Base-by-base conservation (phyloP, 495 filamentous ascomycete species). In the Annulohypoxylon maeteangense region DNA sequence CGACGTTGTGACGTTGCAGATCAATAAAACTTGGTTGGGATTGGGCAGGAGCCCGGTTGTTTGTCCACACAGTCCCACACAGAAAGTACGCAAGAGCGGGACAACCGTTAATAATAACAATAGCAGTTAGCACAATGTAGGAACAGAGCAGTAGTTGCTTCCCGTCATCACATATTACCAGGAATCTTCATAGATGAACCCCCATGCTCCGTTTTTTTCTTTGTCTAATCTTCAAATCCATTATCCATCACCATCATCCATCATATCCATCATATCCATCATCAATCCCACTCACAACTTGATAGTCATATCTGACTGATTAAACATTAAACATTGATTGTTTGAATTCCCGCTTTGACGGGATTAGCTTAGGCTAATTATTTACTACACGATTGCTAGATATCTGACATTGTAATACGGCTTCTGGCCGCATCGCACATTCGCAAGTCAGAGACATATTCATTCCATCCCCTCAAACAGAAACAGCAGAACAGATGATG, bases 401-500 rank as follows among this genome's bases (percentile, higher is more conserved):
- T 38, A 59, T 58, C 40, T 50, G 54, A 29, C 16, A 60, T 50
- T 25, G 59, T 34, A 45, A 61, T 34, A 56, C 29, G 58, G 57
- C 47, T 36, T 47, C 48, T 20, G 42, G 32, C 54, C 34, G 55
- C 22, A 18, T 50, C 11, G 29, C 44, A 57, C 40, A 27, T 48
- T 44, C 25, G 62, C 56, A 38, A 64, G 54, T 68, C 14, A 60
- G 48, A 75, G 75, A 74, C 75, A 78, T 60, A 60, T 68, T 68
- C 70, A 76, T 78, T 72, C 74, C 70, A 55, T 54, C 62, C 29
- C 25, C 27, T 61, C 44, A 18, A 56, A 62, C 38, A 55, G 51
- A 68, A 70, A 32, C 56, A 68, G 23, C 51, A 51, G 20, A 40
- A 11, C 36, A 8, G 57, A 78, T 51, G 11, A 87, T 87, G 85